Evolutionary conservation across 768 basidiomycete species (phyloP), one percentile per base, ranked within the genome.

Genomic region (Xerocomellus intermedius): DNA sequence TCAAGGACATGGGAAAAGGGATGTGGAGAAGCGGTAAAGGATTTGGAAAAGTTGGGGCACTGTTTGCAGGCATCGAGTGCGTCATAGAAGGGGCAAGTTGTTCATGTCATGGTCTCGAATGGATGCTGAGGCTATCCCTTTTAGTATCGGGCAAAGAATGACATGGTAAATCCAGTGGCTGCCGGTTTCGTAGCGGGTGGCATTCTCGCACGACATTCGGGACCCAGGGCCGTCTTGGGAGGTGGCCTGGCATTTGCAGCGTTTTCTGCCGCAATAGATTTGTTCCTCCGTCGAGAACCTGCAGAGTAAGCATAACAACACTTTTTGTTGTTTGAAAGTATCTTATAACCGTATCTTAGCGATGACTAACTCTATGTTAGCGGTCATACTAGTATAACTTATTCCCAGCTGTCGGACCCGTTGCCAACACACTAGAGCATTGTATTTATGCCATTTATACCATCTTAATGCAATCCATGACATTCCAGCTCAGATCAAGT

Each of bases 11-110:
- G 91, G 95, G 95, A 1, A 83, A 80, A 60, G 88, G 87, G 33
- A 96, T 98, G 93, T 93, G 84, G 84, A 77, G 79, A 28, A 89
- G 80, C 46, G 95, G 96, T 19, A 94, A 89, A 71, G 89, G 93
- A 1, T 98, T 98, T 65, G 94, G 86, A 0, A 95, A 94, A 76
- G 92, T 98, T 43, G 96, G 94, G 17, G 91, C 91, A 13, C 66
- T 98, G 42, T 98, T 91, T 69, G 88, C 94, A n/a, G 94, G 95
- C 26, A 85, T 92, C 8, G 96, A 98, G 74, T 98, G 96, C 64
- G 86, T 93, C 52, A 88, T 98, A 52, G 96, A 98, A 75, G 90
- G 87, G 61, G 95, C 91, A 72, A 68, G 94, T 85, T 19, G 24
- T 30, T 43, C 36, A 32, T n/a, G 1, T 33, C 22, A 33, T 26